A percentile compares a stretch with the other conserved stretches of the same genome.
These are phyloP conservation scores for Neurospora sp. DNA, from an alignment of 495 filamentous ascomycete species.

Conservation along the genomic window DNA sequence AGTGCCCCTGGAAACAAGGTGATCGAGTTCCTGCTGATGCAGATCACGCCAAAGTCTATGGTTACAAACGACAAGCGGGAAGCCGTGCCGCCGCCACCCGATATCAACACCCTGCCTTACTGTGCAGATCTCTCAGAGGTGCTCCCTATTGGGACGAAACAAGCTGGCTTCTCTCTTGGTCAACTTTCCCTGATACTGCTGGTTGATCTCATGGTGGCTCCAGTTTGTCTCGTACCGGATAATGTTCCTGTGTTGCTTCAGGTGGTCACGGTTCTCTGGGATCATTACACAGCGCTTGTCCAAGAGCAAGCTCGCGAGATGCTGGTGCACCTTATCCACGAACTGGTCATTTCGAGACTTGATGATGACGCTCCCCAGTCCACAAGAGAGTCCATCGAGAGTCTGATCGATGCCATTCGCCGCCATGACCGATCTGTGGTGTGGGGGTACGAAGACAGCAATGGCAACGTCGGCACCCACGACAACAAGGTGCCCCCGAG, in stretches of 20 bases:
- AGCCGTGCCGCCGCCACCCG: constrained; percentile 57
- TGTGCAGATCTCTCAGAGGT: constrained; percentile 74
- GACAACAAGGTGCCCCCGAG: constrained; percentile 73
- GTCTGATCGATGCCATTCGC: constrained; percentile 84
- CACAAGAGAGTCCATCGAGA: constrained; percentile 67
- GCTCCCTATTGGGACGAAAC: constrained; percentile 80
- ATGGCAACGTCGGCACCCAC: constrained; percentile 60
- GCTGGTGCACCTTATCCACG: constrained; percentile 95
- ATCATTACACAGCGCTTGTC: constrained; percentile 89
- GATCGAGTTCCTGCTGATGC: constrained; percentile 83
- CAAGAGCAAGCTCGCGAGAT: constrained; percentile 96
- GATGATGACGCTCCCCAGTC: constrained; percentile 58
- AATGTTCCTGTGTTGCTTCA: constrained; percentile 80
- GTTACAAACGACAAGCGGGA: constrained; percentile 73
- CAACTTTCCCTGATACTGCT: constrained; percentile 89
- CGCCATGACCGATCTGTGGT: constrained; percentile 74
- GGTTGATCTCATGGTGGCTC: constrained; percentile 92
- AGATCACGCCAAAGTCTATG: constrained; percentile 86
- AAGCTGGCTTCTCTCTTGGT: constrained; percentile 80
- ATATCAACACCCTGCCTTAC: constrained; percentile 69
- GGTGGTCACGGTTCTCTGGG: constrained; percentile 89
- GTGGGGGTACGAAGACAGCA: constrained; percentile 91
- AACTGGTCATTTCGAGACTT: constrained; percentile 84
- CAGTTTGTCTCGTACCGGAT: constrained; percentile 64
- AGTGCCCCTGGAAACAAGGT: constrained; percentile 72